Percentiles rank a stretch among this genome's conserved stretches.
Evolutionary conservation across 805 yeast genomes (phyloP).

Genomic region (Suhomyces pyralidae): DNA sequence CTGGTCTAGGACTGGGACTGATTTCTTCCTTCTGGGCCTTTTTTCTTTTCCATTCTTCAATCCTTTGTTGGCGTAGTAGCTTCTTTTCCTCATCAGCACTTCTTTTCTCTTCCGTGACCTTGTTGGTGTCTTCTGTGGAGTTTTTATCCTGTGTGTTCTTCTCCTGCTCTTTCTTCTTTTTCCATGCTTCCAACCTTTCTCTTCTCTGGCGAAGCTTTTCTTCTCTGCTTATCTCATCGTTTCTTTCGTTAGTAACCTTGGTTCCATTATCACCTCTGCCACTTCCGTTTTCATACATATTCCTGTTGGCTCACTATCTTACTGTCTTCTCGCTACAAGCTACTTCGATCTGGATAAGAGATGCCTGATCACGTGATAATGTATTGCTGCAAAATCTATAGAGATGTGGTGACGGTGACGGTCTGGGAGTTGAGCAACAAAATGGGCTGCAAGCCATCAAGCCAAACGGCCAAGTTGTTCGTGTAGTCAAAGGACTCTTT

Average conservation of each 20-base stretch:
- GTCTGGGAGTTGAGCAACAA: constrained; percentile 85
- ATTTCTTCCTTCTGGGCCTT: constrained; percentile 11
- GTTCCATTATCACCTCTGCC: not conserved
- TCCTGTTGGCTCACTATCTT: not conserved
- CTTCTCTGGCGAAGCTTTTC: constrained; percentile 43
- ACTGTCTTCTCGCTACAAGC: not conserved
- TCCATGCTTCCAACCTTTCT: constrained; percentile 60
- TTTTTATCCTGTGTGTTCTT: constrained; percentile 2
- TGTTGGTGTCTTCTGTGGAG: constrained; percentile 2
- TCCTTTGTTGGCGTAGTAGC: constrained; percentile 33
- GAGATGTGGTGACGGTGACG: constrained; percentile 92
- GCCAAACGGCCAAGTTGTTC: constrained; percentile 74
- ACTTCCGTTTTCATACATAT: not conserved
- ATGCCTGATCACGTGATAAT: not conserved
- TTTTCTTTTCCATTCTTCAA: constrained; percentile 54
- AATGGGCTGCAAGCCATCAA: constrained; percentile 78
- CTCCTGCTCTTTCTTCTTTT: constrained; percentile 46
- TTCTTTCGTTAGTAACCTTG: constrained; percentile 12
- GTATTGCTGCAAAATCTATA: constrained; percentile 35
- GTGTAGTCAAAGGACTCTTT: constrained; percentile 72
- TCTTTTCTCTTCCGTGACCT: constrained; percentile 6
- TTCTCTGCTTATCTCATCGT: constrained; percentile 18
- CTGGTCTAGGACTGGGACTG: not conserved
- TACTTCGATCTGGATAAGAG: not conserved
- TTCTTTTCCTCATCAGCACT: constrained; percentile 13